These are phyloP conservation scores for Hypoxylon subgilvum DNA, from an alignment of 495 filamentous ascomycete genomes.

Conservation along the genomic window DNA sequence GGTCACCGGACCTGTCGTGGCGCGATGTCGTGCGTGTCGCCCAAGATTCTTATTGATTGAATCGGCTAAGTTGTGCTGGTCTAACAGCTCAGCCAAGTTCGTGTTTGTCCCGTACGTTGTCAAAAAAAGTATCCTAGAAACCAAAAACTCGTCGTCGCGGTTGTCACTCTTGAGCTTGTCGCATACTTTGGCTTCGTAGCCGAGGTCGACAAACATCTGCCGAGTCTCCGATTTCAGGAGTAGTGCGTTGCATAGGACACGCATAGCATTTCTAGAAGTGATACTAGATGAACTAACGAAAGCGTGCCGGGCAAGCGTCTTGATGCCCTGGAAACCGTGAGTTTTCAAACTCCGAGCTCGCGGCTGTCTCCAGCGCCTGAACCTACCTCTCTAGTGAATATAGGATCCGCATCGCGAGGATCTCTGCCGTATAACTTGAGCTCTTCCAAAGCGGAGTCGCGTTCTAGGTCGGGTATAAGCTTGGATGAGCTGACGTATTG, in stretches of 20 bases:
- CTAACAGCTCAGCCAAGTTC: conserved; percentile 71
- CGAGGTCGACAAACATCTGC: conserved; percentile 81
- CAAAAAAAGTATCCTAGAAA: conserved; percentile 81
- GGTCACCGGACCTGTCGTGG: conserved; percentile 40
- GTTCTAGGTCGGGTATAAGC: conserved; percentile 55
- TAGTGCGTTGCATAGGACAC: conserved; percentile 87
- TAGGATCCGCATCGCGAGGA: conserved; percentile 72
- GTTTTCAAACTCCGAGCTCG: neutral
- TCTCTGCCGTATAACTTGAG: conserved; percentile 81
- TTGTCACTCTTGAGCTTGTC: conserved; percentile 75
- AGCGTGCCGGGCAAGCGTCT: conserved; percentile 72
- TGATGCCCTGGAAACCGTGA: conserved; percentile 68
- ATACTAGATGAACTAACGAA: conserved; percentile 65
- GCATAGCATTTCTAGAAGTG: conserved; percentile 76
- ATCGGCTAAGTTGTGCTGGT: conserved; percentile 71
- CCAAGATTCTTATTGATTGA: conserved; percentile 70
- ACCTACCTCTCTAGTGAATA: conserved; percentile 76
- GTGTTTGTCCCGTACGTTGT: conserved; percentile 81
- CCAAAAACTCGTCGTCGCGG: conserved; percentile 86
- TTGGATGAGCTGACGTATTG: neutral
- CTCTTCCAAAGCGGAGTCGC: conserved; percentile 67
- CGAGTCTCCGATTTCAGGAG: conserved; percentile 73
- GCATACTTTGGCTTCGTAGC: conserved; percentile 71
- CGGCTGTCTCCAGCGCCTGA: neutral
- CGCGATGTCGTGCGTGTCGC: conserved; percentile 61